A percentile compares a stretch with the other conserved stretches of the same genome.
Evolutionary conservation across 306 rosid species (phyloP).

Genomic region (Cicer arietinum): DNA sequence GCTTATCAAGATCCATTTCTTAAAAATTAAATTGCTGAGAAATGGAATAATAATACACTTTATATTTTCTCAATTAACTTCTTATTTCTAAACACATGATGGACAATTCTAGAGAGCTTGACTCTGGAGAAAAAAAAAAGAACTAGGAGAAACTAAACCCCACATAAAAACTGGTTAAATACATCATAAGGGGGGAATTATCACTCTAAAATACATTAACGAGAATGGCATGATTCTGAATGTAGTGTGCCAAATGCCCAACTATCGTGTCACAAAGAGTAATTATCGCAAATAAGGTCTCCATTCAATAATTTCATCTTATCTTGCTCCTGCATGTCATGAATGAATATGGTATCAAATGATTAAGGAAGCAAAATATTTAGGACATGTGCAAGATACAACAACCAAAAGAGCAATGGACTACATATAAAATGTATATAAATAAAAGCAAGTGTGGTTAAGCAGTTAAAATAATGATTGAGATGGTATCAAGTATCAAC

Average conservation of each 20-base stretch:
- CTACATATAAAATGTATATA: too few species aligned
- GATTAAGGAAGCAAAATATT: neutral
- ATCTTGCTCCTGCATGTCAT: conserved; percentile 73
- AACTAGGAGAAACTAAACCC: conserved; percentile 43
- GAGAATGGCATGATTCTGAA: conserved; percentile 38
- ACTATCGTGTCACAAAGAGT: conserved; percentile 47
- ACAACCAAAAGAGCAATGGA: neutral
- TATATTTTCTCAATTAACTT: conserved; percentile 5
- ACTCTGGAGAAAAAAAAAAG: neutral
- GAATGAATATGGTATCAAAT: conserved; percentile 36
- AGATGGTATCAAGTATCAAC: neutral
- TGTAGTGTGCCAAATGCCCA: conserved; percentile 12
- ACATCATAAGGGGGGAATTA: conserved; percentile 15
- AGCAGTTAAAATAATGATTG: neutral
- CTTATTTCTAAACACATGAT: conserved; percentile 33
- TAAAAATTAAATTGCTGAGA: neutral
- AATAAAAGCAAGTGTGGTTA: neutral
- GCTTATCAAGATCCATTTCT: neutral
- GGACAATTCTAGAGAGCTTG: conserved; percentile 43
- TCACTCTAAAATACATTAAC: conserved; percentile 47
- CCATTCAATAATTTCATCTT: conserved; percentile 55
- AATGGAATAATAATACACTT: neutral
- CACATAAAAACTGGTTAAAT: conserved; percentile 35
- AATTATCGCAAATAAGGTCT: conserved; percentile 57
- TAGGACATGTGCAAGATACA: neutral